Evolutionary conservation across 305 asterid species (phyloP), one percentile per base, ranked within the genome.

Genomic region (Fraxinus nigra): DNA sequence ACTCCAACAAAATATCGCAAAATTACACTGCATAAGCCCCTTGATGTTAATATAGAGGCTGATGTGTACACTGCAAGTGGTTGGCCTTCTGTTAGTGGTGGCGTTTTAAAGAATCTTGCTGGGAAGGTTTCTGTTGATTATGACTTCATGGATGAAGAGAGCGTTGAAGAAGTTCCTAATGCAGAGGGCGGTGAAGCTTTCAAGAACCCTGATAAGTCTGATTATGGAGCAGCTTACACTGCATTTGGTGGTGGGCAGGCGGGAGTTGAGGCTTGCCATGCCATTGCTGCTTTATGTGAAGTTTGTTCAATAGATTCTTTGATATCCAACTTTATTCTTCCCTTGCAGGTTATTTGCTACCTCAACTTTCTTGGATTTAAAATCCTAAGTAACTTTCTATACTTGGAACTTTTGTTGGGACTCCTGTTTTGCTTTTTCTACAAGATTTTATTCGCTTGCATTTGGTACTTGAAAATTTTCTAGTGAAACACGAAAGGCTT

Each of bases 41-140:
- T 89, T 81, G 88, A 85, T 79, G 90, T 85, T 75, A 83, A 83
- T 72, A 82, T 92, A 26, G 87, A 86, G 89, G 74, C 93, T 61
- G 98, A 92, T 78, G 88, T 91, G 87, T 93, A 82, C 88, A 97
- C 99, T 13, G 90, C 95, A 37, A 92, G 96, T 81, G 99, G 99
- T 76, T 97, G 99, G 99, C 99, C 99, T 78, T 94, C 98, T 63
- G 91, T 92, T 75, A 86, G 98, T 82, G 98, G 98, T 56, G 96
- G 87, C 87, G 93, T 88, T 86, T 88, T 97, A 87, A 97, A 88
- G 87, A 84, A 81, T 85, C 95, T 97, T 84, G 93, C 99, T 35
- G 96, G 96, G 82, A 95, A 89, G 87, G 90, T 92, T 86, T 92
- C 98, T 82, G 91, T 92, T 6, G 98, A 94, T 79, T 87, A 83